Conservation (phyloP, 345 rosid genomes). For the Sonneratia caseolaris region DNA sequence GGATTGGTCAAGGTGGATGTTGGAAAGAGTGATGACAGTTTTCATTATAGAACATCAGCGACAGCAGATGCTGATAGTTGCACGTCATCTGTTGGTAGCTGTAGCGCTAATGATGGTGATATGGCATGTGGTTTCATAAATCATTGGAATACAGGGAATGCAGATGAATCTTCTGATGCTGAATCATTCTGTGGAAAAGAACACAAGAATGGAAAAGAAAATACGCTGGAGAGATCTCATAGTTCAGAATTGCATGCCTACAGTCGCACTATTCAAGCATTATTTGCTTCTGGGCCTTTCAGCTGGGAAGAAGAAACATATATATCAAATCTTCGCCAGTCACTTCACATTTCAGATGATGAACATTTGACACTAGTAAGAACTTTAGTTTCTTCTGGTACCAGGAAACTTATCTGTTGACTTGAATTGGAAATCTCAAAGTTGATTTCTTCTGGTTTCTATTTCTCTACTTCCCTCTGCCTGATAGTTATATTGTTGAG, state of each 20-base stretch:
- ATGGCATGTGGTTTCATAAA: neutral
- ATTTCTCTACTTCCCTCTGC: neutral
- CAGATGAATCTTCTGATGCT: constrained; percentile 7
- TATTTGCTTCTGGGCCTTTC: constrained; percentile 26
- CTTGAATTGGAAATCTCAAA: neutral
- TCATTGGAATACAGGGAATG: neutral
- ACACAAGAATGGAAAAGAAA: neutral
- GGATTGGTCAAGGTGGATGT: constrained; percentile 5
- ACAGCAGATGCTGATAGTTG: constrained; percentile 13
- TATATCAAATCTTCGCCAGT: constrained; percentile 16
- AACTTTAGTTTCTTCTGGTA: constrained; percentile 20
- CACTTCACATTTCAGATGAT: constrained; percentile 25
- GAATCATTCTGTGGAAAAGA: constrained; percentile 10
- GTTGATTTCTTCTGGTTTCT: neutral
- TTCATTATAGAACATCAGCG: constrained; percentile 2
- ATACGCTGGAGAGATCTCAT: constrained; percentile 10
- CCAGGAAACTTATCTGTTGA: constrained; percentile 14
- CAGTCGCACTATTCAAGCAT: constrained; percentile 8
- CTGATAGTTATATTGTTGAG: neutral
- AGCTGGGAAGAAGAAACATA: constrained; percentile 28
- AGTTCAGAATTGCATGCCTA: constrained; percentile 8
- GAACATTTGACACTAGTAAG: constrained; percentile 26
- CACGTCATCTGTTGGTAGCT: constrained; percentile 37
- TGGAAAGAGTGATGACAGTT: constrained; percentile 8
- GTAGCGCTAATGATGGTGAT: constrained; percentile 11